These are phyloP conservation scores for Teratosphaeria epicoccoides DNA, from an alignment of 2,329 filamentous ascomycete genomes.

Conservation along the genomic window DNA sequence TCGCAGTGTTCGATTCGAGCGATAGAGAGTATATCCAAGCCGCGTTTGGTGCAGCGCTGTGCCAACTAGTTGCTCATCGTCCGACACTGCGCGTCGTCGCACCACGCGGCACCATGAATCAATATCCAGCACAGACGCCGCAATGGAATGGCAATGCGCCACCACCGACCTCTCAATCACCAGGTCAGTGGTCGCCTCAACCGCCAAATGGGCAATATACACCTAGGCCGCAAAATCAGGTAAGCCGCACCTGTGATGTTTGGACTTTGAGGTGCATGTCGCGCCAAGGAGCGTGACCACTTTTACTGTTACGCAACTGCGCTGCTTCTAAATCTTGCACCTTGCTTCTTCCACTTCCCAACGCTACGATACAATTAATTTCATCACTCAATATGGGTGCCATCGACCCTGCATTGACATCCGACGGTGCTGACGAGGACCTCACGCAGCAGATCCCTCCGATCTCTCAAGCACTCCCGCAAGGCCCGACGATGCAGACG, in stretches of 20 bases:
- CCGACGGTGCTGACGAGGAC: constrained; percentile 18
- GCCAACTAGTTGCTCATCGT: not conserved
- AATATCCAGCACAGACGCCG: constrained; percentile 9
- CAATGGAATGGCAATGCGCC: constrained; percentile 16
- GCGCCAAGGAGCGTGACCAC: constrained; percentile 19
- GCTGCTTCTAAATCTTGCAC: constrained; percentile 10
- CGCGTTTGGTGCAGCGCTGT: not conserved
- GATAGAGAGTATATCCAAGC: not conserved
- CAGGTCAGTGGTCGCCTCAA: constrained; percentile 19
- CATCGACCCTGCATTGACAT: constrained; percentile 23
- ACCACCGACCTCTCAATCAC: constrained; percentile 11
- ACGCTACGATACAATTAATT: constrained; percentile 1
- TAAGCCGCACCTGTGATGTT: constrained; percentile 16
- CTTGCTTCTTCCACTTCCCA: constrained; percentile 5
- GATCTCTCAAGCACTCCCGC: constrained; percentile 25
- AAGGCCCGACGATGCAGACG: constrained; percentile 34
- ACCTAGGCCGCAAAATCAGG: constrained; percentile 20
- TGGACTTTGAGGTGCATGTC: constrained; percentile 2
- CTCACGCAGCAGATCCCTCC: constrained; percentile 24
- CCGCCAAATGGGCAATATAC: constrained; percentile 25
- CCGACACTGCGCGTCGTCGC: not conserved
- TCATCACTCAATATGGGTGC: constrained; percentile 9
- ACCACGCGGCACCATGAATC: constrained; percentile 8
- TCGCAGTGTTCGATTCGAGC: not conserved
- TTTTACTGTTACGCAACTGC: constrained; percentile 17